Conservation (phyloP, 139 green algal genomes). For the Spirogloea muscicola region DNA sequence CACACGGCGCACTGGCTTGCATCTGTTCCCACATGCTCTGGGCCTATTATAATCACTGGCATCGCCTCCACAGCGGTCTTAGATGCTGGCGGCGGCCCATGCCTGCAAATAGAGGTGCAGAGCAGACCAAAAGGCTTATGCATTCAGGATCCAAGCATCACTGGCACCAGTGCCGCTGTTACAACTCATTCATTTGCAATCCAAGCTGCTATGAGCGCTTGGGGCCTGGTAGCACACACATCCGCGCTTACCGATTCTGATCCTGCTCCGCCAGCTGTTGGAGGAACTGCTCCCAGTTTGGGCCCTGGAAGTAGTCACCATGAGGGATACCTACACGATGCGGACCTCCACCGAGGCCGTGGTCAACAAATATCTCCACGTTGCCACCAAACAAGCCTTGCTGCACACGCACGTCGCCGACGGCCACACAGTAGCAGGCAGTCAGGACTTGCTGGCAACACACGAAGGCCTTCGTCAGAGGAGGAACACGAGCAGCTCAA, state of each 20-base stretch:
- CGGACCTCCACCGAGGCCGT: neutral
- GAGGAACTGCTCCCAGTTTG: constrained; percentile 40
- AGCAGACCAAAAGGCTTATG: no score
- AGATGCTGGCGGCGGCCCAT: constrained; percentile 32
- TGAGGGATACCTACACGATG: constrained; percentile 15
- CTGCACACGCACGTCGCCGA: no score
- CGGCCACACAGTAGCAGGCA: no score
- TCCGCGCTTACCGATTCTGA: constrained; percentile 29
- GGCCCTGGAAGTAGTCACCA: constrained; percentile 39
- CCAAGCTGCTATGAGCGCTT: no score
- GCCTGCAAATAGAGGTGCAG: no score
- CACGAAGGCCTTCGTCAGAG: no score
- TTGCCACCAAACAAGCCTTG: constrained; percentile 8
- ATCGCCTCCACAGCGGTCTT: constrained; percentile 27
- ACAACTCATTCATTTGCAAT: no score
- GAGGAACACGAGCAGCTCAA: no score
- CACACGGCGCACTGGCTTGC: constrained; percentile 34
- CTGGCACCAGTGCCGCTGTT: no score
- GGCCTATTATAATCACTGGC: neutral
- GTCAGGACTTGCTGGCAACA: no score
- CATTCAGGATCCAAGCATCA: no score
- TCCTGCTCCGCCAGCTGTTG: constrained; percentile 33
- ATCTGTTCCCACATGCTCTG: constrained; percentile 5
- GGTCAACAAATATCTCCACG: constrained; percentile 22
- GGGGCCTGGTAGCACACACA: no score